phyloP scores from a whole-genome alignment of 495 filamentous ascomycete species.

The Tuber aestivum region DNA sequence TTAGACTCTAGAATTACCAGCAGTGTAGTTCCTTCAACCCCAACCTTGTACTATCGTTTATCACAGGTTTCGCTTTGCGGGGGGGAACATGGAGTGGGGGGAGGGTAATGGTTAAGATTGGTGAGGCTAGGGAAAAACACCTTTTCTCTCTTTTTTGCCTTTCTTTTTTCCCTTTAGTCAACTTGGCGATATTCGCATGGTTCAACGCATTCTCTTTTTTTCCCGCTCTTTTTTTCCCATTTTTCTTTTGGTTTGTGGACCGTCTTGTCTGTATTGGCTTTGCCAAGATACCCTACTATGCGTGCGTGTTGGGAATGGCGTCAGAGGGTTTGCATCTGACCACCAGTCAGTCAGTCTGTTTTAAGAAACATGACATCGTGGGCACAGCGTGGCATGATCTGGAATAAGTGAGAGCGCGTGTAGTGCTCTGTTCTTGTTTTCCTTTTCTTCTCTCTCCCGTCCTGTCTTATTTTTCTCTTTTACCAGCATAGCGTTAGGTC shows the following conservation, averaged over 20 bases:
- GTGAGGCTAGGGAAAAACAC: neutral
- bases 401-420: neutral
- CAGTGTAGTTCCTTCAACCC: neutral
- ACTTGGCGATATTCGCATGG: constrained; percentile 7
- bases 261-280: neutral
- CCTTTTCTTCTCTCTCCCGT: neutral
- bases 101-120: neutral
- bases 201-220: constrained; percentile 27
- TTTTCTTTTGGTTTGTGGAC: constrained; percentile 34
- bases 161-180: constrained; percentile 27
- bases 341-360: neutral
- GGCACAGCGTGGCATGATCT: neutral
- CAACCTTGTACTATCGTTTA: neutral
- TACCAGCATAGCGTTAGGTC: neutral
- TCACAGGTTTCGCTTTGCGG: neutral
- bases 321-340: neutral
- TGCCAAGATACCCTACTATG: neutral
- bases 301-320: neutral
- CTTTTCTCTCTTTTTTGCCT: constrained; percentile 19
- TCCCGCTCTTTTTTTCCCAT: constrained; percentile 6
- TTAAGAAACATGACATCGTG: neutral
- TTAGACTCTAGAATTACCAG: constrained; percentile 60
- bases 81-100: constrained; percentile 3
- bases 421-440: neutral
- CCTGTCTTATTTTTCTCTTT: neutral